Percentiles rank a stretch among this genome's conserved stretches.
These are phyloP conservation scores for Trichoderma atrobrunneum DNA, from an alignment of 2,329 filamentous ascomycete genomes.

Conservation along the genomic window DNA sequence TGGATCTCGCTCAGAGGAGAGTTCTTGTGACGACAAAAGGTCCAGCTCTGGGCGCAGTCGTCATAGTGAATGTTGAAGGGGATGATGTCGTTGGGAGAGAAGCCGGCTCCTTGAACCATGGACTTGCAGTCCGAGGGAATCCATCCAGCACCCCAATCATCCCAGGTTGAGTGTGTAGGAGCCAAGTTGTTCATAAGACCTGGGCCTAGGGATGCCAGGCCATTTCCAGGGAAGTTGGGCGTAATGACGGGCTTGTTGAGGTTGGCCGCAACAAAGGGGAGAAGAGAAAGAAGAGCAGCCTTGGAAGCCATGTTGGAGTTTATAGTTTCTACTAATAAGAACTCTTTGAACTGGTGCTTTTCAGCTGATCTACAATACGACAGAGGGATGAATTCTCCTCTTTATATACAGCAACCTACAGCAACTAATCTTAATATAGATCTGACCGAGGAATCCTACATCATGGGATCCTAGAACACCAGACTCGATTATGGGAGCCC, in stretches of 20 bases:
- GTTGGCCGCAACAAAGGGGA: background rate
- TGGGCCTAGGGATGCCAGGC: background rate
- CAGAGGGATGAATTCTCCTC: background rate
- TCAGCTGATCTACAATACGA: background rate
- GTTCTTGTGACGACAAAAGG: slow-evolving; percentile 32
- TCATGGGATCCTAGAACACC: background rate
- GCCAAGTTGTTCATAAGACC: slow-evolving; percentile 19
- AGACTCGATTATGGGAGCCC: background rate
- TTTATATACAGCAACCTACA: background rate
- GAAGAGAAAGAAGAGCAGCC: background rate
- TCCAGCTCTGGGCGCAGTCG: slow-evolving; percentile 31
- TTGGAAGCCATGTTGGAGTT: background rate
- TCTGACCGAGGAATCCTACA: background rate
- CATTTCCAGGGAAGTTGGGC: slow-evolving; percentile 10
- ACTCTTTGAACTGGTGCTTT: background rate
- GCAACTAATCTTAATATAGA: background rate
- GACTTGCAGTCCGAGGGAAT: slow-evolving; percentile 26
- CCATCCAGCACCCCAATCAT: slow-evolving; percentile 25
- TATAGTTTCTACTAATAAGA: background rate
- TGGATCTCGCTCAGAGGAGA: slow-evolving; percentile 24
- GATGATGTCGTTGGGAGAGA: slow-evolving; percentile 24
- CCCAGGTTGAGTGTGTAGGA: slow-evolving; percentile 18
- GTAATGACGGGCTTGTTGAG: slow-evolving; percentile 2
- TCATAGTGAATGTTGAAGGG: slow-evolving; percentile 29
- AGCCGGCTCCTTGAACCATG: background rate